These are phyloP conservation scores for Annona squamosa DNA, from an alignment of 164 flowering plant genomes.

Conservation along the genomic window DNA sequence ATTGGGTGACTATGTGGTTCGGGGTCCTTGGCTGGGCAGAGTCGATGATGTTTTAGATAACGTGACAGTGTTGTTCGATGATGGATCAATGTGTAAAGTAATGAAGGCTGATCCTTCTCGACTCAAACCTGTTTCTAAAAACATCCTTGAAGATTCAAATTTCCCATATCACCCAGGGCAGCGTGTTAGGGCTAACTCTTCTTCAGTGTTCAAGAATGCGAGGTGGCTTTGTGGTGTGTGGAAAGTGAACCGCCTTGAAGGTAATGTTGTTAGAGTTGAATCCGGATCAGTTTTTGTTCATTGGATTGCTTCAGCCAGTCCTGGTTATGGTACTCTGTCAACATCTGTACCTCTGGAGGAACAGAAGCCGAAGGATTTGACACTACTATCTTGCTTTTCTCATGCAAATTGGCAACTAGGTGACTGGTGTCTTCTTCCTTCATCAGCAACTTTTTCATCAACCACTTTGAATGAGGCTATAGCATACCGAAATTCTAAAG, in stretches of 20 bases:
- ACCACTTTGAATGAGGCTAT: slow-evolving; percentile 25
- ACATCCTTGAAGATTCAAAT: slow-evolving; percentile 66
- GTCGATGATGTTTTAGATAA: slow-evolving; percentile 86
- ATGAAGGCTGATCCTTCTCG: slow-evolving; percentile 68
- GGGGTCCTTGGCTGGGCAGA: slow-evolving; percentile 96
- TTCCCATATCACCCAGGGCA: slow-evolving; percentile 93
- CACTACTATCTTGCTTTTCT: slow-evolving; percentile 67
- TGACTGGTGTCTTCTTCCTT: slow-evolving; percentile 88
- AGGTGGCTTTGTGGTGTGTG: slow-evolving; percentile 85
- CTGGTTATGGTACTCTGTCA: slow-evolving; percentile 67
- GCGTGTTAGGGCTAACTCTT: slow-evolving; percentile 71
- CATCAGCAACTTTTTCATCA: slow-evolving; percentile 26
- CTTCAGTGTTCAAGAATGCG: slow-evolving; percentile 79
- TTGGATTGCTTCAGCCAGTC: slow-evolving; percentile 92
- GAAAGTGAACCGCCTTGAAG: slow-evolving; percentile 73
- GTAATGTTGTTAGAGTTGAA: slow-evolving; percentile 77
- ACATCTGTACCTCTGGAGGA: slow-evolving; percentile 81
- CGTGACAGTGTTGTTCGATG: slow-evolving; percentile 85
- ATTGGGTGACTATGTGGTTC: slow-evolving; percentile 82
- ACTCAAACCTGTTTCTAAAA: slow-evolving; percentile 62
- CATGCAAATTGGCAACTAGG: slow-evolving; percentile 97
- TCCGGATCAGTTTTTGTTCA: slow-evolving; percentile 75
- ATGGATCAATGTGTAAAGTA: slow-evolving; percentile 90
- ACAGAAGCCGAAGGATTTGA: slow-evolving; percentile 75
- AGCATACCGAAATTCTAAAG: slow-evolving; percentile 22